Percentiles rank a stretch among this genome's conserved stretches.
These are phyloP conservation scores for Elsinoe australis DNA, from an alignment of 2,329 filamentous ascomycete species.

Conservation along the genomic window DNA sequence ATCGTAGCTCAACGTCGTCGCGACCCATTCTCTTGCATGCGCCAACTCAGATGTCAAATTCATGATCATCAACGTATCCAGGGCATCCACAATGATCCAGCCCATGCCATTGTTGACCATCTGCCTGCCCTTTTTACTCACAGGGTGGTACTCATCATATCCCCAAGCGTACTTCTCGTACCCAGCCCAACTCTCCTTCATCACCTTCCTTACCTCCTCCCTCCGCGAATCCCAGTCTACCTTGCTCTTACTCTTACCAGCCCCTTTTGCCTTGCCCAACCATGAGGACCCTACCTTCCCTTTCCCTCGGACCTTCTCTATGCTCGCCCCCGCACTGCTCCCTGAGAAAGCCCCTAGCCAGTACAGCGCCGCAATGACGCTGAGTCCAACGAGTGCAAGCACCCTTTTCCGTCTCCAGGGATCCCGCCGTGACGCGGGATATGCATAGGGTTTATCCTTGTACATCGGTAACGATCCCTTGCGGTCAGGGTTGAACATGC, in stretches of 20 bases:
- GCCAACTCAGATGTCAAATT: conserved; percentile 80
- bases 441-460: conserved; percentile 92
- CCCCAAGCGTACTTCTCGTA: conserved; percentile 94
- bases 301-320: conserved; percentile 43
- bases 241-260: conserved; percentile 25
- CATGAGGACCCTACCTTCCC: no score
- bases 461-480: conserved; percentile 73
- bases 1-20: conserved; percentile 71
- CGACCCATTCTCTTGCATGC: conserved; percentile 83
- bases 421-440: conserved; percentile 52
- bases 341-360: conserved; percentile 56
- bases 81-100: conserved; percentile 94
- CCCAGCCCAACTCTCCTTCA: conserved; percentile 83
- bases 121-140: conserved; percentile 67
- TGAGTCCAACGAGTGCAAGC: conserved; percentile 45
- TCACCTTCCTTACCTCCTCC: conserved; percentile 78
- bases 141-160: conserved; percentile 78
- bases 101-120: conserved; percentile 88
- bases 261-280: conserved; percentile 47
- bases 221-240: conserved; percentile 71
- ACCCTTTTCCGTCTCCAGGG: conserved; percentile 57
- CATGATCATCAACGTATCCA: conserved; percentile 98
- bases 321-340: conserved; percentile 29
- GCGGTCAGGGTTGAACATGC: conserved; percentile 55
- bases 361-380: conserved; percentile 57